These are phyloP conservation scores for Phaeophleospora eucalypticola DNA, from an alignment of 2,329 filamentous ascomycete species.

Conservation along the genomic window DNA sequence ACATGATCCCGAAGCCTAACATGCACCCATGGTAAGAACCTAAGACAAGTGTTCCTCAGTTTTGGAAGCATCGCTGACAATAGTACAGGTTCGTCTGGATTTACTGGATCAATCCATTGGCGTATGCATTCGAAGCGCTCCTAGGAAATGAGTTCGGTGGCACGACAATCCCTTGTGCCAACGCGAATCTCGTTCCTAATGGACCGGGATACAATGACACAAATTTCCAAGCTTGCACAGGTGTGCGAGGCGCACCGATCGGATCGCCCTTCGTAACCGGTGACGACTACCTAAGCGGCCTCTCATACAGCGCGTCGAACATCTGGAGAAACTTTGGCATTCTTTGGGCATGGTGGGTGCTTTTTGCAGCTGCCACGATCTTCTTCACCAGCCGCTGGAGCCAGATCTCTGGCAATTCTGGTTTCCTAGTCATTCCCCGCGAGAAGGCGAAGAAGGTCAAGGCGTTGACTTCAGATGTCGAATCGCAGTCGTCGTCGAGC, in stretches of 20 bases:
- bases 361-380: conserved; percentile 58
- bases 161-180: conserved; percentile 54
- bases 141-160: conserved; percentile 64
- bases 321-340: conserved; percentile 62
- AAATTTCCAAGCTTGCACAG: conserved; percentile 36
- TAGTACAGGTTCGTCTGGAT: conserved; percentile 48
- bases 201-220: conserved; percentile 39
- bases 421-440: conserved; percentile 56
- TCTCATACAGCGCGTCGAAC: conserved; percentile 44
- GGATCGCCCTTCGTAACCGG: conserved; percentile 56
- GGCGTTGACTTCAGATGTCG: conserved; percentile 19
- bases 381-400: conserved; percentile 56
- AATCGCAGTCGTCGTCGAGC: conserved; percentile 9
- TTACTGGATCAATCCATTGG: conserved; percentile 54
- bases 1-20: conserved; percentile 30
- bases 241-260: conserved; percentile 54
- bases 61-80: too few species aligned
- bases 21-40: conserved; percentile 52
- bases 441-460: conserved; percentile 47
- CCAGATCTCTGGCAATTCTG: conserved; percentile 30
- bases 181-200: conserved; percentile 37
- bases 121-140: conserved; percentile 49
- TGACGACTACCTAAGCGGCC: conserved; percentile 55
- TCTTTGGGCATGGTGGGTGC: conserved; percentile 59
- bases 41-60: too few species aligned